A percentile compares a stretch with the other conserved stretches of the same genome.
Evolutionary conservation across 2,329 filamentous ascomycete species (phyloP).

Genomic region (Phialophora verrucosa): DNA sequence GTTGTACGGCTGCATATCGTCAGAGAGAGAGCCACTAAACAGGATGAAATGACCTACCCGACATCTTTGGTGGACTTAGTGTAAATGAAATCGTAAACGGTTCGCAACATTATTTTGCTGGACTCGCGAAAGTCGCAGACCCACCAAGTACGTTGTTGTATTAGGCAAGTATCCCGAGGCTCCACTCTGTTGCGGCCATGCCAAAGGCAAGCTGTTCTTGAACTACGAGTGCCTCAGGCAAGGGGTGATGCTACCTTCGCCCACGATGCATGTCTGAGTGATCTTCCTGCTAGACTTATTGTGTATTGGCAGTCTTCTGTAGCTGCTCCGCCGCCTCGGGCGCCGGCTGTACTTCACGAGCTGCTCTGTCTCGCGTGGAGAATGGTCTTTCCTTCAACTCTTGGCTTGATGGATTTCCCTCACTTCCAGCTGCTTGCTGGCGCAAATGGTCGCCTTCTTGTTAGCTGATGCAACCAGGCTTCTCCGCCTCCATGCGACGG

Average conservation of each 20-base stretch:
- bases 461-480: no score
- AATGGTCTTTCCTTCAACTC: no score
- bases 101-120: neutral
- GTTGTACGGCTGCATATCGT: slow-evolving; percentile 77
- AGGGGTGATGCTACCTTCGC: neutral
- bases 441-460: no score
- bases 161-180: neutral
- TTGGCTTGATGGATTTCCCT: no score
- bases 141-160: neutral
- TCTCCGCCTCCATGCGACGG: no score
- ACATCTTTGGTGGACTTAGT: slow-evolving; percentile 21
- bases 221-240: neutral
- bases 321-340: neutral
- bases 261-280: no score
- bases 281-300: neutral
- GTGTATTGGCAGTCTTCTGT: neutral
- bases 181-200: neutral
- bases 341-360: neutral
- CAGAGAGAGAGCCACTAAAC: neutral
- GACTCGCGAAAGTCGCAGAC: neutral
- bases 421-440: no score
- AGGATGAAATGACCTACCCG: slow-evolving; percentile 20
- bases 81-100: neutral
- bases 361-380: no score
- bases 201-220: neutral